Conservation (phyloP, 164 flowering plant species). For the Magnolia officinalis region DNA sequence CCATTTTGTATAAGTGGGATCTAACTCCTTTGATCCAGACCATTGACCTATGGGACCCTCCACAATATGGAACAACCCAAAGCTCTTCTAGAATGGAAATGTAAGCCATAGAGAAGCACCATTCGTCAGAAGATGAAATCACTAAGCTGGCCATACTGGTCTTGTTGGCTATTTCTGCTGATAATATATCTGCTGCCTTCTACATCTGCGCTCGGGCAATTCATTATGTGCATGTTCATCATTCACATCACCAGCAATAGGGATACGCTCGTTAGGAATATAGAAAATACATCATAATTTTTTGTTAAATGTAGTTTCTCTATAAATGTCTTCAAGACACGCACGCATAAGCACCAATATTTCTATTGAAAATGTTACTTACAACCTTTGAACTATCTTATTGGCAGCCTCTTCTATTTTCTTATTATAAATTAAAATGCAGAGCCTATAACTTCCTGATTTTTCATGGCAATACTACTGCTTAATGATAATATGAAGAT, state of each 20-base stretch:
- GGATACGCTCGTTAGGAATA: not conserved
- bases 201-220: conserved; percentile 65
- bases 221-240: conserved; percentile 77
- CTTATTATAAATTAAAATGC: not conserved
- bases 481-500: not conserved
- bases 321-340: too few relatives aligned
- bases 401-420: not conserved
- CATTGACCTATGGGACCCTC: too few relatives aligned
- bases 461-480: not conserved
- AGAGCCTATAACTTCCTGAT: not conserved
- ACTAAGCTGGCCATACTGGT: conserved; percentile 47
- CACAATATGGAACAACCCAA: too few relatives aligned
- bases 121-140: conserved; percentile 70
- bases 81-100: too few relatives aligned
- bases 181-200: conserved; percentile 66
- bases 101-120: not conserved
- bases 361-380: not conserved
- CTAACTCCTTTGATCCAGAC: too few relatives aligned
- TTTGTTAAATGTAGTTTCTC: too few relatives aligned
- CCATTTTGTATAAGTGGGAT: too few relatives aligned
- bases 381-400: not conserved
- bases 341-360: not conserved
- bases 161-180: conserved; percentile 15
- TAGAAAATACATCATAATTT: not conserved
- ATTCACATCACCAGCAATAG: not conserved